Conservation (phyloP, 2,329 filamentous ascomycete species). For the Hypoxylon sp. region DNA sequence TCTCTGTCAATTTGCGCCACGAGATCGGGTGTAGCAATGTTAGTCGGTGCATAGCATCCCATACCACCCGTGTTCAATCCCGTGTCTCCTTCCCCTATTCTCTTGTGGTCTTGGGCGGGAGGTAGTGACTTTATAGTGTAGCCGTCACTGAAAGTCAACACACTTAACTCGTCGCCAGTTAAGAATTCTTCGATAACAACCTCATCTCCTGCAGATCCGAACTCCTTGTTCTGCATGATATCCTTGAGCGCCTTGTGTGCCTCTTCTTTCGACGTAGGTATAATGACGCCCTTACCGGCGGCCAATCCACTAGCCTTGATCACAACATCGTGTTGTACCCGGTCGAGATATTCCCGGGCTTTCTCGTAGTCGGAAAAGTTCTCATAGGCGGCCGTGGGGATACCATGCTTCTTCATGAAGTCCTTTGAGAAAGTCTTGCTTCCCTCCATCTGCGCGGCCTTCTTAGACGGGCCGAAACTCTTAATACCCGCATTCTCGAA, state of each 20-base stretch:
- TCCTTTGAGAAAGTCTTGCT: slow-evolving; percentile 98
- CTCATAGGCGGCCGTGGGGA: slow-evolving; percentile 91
- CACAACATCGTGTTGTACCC: slow-evolving; percentile 80
- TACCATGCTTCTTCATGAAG: slow-evolving; percentile 92
- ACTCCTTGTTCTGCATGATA: slow-evolving; percentile 91
- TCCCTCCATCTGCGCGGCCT: slow-evolving; percentile 91
- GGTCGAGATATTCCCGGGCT: slow-evolving; percentile 81
- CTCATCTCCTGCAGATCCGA: slow-evolving; percentile 87
- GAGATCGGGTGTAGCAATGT: slow-evolving; percentile 81
- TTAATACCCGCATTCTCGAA: slow-evolving; percentile 82
- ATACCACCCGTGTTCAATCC: slow-evolving; percentile 97
- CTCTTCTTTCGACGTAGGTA: slow-evolving; percentile 85
- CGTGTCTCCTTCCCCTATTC: slow-evolving; percentile 88
- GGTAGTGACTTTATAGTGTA: slow-evolving; percentile 86
- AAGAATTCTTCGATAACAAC: slow-evolving; percentile 97
- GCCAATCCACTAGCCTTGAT: slow-evolving; percentile 96
- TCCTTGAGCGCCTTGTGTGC: slow-evolving; percentile 85
- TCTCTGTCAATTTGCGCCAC: slow-evolving; percentile 83
- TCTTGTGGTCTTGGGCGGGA: slow-evolving; percentile 96
- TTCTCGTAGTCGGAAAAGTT: slow-evolving; percentile 86
- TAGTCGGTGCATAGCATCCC: slow-evolving; percentile 96
- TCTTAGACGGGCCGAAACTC: slow-evolving; percentile 88
- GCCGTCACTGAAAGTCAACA: slow-evolving; percentile 93
- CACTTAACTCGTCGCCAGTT: slow-evolving; percentile 90
- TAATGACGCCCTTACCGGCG: slow-evolving; percentile 95